Conservation (phyloP, 2,329 filamentous ascomycete genomes). For the Exophiala aquamarina region DNA sequence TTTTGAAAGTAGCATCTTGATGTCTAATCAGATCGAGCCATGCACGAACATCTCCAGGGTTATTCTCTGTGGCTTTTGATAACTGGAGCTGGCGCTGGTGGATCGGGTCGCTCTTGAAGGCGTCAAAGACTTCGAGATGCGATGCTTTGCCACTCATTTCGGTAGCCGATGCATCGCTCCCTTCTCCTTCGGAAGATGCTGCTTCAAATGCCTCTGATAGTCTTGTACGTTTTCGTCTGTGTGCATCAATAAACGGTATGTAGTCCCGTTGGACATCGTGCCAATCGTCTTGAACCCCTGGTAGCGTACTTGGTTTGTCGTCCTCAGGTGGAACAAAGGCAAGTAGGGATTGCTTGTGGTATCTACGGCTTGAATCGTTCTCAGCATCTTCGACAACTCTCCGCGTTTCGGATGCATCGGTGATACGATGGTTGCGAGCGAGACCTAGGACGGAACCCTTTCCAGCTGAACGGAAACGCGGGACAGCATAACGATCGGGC, state of each 20-base stretch:
- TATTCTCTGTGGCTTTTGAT: constrained; percentile 61
- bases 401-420: constrained; percentile 62
- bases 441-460: constrained; percentile 69
- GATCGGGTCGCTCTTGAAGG: constrained; percentile 35
- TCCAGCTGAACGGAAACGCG: constrained; percentile 68
- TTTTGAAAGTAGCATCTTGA: constrained; percentile 62
- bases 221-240: constrained; percentile 22
- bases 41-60: constrained; percentile 65
- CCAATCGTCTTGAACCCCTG: constrained; percentile 24
- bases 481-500: constrained; percentile 70
- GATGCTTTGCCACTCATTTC: constrained; percentile 39
- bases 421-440: constrained; percentile 60
- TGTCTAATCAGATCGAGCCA: constrained; percentile 81
- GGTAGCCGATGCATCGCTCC: constrained; percentile 49
- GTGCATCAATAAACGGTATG: constrained; percentile 39
- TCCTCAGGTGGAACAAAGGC: constrained; percentile 30
- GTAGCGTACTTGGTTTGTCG: constrained; percentile 27
- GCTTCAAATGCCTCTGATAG: constrained; percentile 26
- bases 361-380: constrained; percentile 37
- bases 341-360: constrained; percentile 39
- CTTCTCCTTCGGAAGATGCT: constrained; percentile 45
- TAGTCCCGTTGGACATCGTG: constrained; percentile 19
- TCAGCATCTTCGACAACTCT: constrained; percentile 36
- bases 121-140: constrained; percentile 54
- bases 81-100: constrained; percentile 54